Base-by-base conservation (phyloP, 2,329 filamentous ascomycete species). In the Shiraia bambusicola region DNA sequence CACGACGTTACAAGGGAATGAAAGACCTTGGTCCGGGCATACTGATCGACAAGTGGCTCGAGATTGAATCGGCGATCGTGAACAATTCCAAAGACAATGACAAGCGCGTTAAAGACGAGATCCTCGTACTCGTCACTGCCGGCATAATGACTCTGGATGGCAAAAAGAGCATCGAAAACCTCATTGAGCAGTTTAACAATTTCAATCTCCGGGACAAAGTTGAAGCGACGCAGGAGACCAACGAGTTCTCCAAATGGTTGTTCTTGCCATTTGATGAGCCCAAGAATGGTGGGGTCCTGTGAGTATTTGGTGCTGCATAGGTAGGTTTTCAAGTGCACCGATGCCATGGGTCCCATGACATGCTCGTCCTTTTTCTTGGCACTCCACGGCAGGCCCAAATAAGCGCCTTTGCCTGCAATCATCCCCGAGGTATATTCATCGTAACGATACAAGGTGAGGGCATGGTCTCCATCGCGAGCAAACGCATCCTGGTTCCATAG, bases 201-300 rank as follows among this genome's bases (percentile, higher is more conserved):
- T 69, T 98, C 94, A 41, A 97, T 95, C 65, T 98, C 93, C 0
- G 93, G 88, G 1, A 98, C 91, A 54, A 97, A 97, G 14, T 91
- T 84, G 34, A 97, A 81, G 53, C 91, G 84, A 63, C 87, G 86
- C 29, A 98, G 72, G 1, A 95, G 74, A 16, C 82, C 77, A 1
- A 87, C 76, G 1, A 97, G 76, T 26, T 91, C 83, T 19, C 84
- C 82, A 32, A 83, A 79, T 0, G 84, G 76, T 28, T 84, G 78
- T 10, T 92, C 86, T 60, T 83, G 88, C 93, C 93, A 97, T 56
- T 85, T 88, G 25, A 97, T 71, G 17, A 98, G 75, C 12, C 88
- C 87, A 13, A 96, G 73, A 9, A 98, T 80, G 12, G 86, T 82
- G 41, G 91, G 86, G 63, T 98, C 91, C 64, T 98, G 93, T 0